phyloP scores from a whole-genome alignment of 768 basidiomycete genomes.

The Pisolithus orientalis region DNA sequence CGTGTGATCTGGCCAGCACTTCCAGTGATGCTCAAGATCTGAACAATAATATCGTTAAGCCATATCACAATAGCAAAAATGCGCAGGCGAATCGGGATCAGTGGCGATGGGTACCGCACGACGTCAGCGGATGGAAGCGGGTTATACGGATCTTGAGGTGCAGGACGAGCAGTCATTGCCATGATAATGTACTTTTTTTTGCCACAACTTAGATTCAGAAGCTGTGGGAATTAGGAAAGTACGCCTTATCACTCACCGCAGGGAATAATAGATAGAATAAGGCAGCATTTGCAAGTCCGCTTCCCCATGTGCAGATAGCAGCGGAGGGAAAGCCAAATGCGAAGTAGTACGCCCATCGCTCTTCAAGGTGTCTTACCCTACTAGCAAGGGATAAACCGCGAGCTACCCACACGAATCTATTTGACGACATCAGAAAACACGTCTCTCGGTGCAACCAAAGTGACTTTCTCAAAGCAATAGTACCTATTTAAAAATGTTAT shows the following conservation, averaged over 20 bases:
- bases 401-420: slow-evolving; percentile 74
- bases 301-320: slow-evolving; percentile 65
- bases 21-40: slow-evolving; percentile 52
- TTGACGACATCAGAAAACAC: slow-evolving; percentile 10
- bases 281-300: slow-evolving; percentile 72
- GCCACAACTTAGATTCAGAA: slow-evolving; percentile 4
- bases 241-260: slow-evolving; percentile 41
- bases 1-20: slow-evolving; percentile 10
- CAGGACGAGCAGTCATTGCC: slow-evolving; percentile 71
- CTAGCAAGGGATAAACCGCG: slow-evolving; percentile 63
- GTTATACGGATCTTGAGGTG: slow-evolving; percentile 72
- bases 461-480: slow-evolving; percentile 72
- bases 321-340: slow-evolving; percentile 81
- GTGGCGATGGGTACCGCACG: slow-evolving; percentile 65
- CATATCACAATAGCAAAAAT: slow-evolving; percentile 69
- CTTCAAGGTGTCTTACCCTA: slow-evolving; percentile 71
- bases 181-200: slow-evolving; percentile 68
- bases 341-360: slow-evolving; percentile 85
- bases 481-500: slow-evolving; percentile 44
- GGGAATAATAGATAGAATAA: slow-evolving; percentile 82
- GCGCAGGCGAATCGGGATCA: slow-evolving; percentile 73
- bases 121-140: slow-evolving; percentile 34
- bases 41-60: slow-evolving; percentile 67
- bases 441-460: slow-evolving; percentile 1
- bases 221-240: background rate